Evolutionary conservation across 305 asterid species (phyloP).

Genomic region (Ajuga reptans): DNA sequence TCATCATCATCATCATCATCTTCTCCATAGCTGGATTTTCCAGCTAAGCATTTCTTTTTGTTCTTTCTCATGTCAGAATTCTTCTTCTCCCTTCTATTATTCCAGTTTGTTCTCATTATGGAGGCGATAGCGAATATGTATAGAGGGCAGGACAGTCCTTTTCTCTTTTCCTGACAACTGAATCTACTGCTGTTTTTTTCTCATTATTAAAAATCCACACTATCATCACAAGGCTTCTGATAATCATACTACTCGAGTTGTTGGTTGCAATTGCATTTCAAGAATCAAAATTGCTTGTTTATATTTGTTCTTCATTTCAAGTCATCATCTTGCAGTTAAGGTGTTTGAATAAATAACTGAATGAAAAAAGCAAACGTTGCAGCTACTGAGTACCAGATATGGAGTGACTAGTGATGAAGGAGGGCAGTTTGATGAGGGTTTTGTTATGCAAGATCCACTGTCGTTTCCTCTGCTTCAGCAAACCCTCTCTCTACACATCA

Average conservation of each 20-base stretch:
- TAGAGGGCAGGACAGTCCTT: conserved; percentile 11
- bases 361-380: neutral
- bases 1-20: conserved; percentile 6
- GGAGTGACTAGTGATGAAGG: conserved; percentile 51
- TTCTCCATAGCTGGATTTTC: conserved; percentile 13
- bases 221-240: neutral
- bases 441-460: conserved; percentile 79
- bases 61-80: conserved; percentile 3
- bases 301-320: neutral
- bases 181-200: conserved; percentile 2
- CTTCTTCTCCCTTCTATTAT: neutral
- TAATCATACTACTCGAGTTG: too few relatives aligned
- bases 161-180: conserved; percentile 5
- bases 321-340: neutral
- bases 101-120: neutral
- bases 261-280: neutral
- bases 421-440: conserved; percentile 64
- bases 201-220: neutral
- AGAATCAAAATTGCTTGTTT: neutral
- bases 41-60: conserved; percentile 25
- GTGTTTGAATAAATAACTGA: neutral
- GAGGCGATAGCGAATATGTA: neutral
- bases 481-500: conserved; percentile 55
- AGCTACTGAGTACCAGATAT: neutral
- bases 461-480: conserved; percentile 78